Base-by-base conservation (phyloP, 192 early-diverging fungal genomes). In the Coemansia nantahalensis region DNA sequence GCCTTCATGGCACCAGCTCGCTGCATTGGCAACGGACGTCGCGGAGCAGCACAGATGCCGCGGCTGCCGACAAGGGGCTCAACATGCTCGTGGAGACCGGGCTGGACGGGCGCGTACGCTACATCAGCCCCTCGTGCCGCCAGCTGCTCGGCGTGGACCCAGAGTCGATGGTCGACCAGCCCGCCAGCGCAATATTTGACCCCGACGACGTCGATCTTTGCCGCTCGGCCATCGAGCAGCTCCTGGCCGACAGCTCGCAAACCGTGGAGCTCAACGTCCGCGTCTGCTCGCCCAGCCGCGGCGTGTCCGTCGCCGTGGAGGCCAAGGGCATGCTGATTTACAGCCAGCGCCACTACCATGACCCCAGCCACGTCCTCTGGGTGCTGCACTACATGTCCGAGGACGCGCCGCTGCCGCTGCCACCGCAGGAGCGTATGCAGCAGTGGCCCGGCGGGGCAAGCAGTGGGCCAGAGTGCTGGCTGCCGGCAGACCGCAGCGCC, bases 311-410 rank as follows among this genome's bases (percentile, higher is more conserved):
- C 2, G 40, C 31, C 17, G 59, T 73, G 4, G 70, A 73, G 22
- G 70, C 70, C 22, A 73, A 73, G 33, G 70, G 62, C 0, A 73
- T 73, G 70, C 35, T 73, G 36, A 65, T 73, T 8, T 73, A 73
- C 46, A 45, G 34, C 10, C 53, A 51, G 13, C 13, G 43, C 12
- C 44, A 36, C 15, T 54, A 42, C 39, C n/a, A n/a, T n/a, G 54
- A 61, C 26, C 70, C 70, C 12, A 73, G 70, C 33, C 70, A 73
- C 34, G 54, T 73, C 3, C 50, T 73, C 38, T 73, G 70, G 70
- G 70, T 73, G 5, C 53, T 73, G 22, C 62, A 62, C 19, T 62
- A 58, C 41, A 16, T 54, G 22, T 35, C 52, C 5, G 11, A 34
- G 3, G 51, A 44, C 23, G 11, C 26, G 5, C 10, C 49, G n/a